Evolutionary conservation across 2,329 filamentous ascomycete genomes (phyloP).

Genomic region (Talaromyces albobiverticillius): DNA sequence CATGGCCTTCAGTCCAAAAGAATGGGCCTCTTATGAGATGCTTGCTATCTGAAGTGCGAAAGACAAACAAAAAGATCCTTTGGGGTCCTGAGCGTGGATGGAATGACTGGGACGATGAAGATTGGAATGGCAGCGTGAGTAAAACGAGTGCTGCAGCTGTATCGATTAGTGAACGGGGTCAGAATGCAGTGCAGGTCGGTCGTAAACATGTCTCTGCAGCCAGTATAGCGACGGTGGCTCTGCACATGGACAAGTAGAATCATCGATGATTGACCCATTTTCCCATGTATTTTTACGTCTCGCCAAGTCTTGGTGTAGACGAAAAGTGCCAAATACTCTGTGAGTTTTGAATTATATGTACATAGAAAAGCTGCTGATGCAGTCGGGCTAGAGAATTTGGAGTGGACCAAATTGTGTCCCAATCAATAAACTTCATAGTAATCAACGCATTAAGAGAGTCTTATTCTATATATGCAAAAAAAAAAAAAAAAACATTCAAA

Average conservation of each 20-base stretch:
- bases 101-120: constrained; percentile 29
- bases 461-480: background rate
- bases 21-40: constrained; percentile 50
- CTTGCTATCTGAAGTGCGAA: constrained; percentile 38
- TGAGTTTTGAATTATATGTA: background rate
- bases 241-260: constrained; percentile 1
- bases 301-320: too few relatives aligned
- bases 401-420: too few relatives aligned
- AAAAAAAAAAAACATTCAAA: background rate
- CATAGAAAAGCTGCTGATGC: background rate
- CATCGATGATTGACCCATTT: too few relatives aligned
- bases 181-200: background rate
- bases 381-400: background rate
- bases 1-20: constrained; percentile 52
- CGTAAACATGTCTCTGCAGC: background rate
- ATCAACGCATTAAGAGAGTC: background rate
- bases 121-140: background rate
- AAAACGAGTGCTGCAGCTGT: background rate
- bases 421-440: background rate
- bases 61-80: constrained; percentile 32
- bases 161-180: background rate
- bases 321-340: too few relatives aligned
- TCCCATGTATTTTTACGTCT: too few relatives aligned
- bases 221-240: background rate
- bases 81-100: constrained; percentile 41